Percentiles rank a stretch among this genome's conserved stretches.
These are phyloP conservation scores for Austropuccinia psidii DNA, from an alignment of 1,284 basidiomycete genomes.

Conservation along the genomic window DNA sequence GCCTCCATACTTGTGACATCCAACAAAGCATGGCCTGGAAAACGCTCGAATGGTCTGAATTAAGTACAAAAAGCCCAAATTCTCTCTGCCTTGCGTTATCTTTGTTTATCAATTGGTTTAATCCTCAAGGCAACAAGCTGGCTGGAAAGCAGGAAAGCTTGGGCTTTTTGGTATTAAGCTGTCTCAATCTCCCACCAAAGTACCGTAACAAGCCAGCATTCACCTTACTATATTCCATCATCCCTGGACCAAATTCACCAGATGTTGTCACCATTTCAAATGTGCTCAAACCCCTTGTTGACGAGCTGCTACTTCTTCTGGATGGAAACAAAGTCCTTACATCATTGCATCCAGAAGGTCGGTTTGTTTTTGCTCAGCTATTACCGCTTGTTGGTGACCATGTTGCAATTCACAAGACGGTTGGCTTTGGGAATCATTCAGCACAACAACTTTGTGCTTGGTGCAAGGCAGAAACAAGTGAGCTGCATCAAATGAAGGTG, in stretches of 20 bases:
- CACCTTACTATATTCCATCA: not conserved
- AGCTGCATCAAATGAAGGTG: not conserved
- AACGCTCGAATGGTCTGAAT: not conserved
- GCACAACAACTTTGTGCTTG: not conserved
- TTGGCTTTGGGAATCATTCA: not conserved
- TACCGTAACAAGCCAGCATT: not conserved
- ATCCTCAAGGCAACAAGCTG: constrained; percentile 13
- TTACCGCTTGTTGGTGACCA: not conserved
- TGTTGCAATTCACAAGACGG: not conserved
- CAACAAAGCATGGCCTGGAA: not conserved
- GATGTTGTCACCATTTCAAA: not conserved
- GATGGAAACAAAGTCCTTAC: not conserved
- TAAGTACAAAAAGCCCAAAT: not conserved
- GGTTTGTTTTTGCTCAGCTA: not conserved
- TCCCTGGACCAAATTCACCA: not conserved
- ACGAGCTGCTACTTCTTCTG: not conserved
- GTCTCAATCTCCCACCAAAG: constrained; percentile 10
- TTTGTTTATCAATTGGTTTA: constrained; percentile 24
- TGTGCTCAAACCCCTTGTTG: not conserved
- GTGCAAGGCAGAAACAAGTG: not conserved
- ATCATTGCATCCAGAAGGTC: not conserved
- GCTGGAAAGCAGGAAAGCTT: not conserved
- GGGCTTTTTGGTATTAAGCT: not conserved
- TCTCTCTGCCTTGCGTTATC: not conserved
- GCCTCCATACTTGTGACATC: not conserved